Evolutionary conservation across 2,329 filamentous ascomycete genomes (phyloP).

Genomic region (Mariannaea elegans): DNA sequence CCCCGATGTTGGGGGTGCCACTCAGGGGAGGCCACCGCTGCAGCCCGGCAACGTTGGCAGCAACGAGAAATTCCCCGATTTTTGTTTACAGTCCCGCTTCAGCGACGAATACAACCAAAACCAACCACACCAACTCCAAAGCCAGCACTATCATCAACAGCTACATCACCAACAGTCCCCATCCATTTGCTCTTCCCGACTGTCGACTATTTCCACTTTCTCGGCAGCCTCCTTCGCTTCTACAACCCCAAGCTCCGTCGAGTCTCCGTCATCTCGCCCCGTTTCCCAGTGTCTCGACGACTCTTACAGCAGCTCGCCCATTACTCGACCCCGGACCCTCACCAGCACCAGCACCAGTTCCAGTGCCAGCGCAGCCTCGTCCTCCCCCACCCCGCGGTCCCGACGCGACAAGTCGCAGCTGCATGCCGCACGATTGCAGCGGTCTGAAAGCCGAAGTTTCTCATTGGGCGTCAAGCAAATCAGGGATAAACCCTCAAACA

Average conservation of each 20-base stretch:
- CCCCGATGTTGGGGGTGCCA: slow-evolving; percentile 26
- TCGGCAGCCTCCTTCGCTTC: slow-evolving; percentile 21
- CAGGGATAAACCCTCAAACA: slow-evolving; percentile 33
- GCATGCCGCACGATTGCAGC: slow-evolving; percentile 59
- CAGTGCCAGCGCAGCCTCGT: slow-evolving; percentile 29
- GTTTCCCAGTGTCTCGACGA: slow-evolving; percentile 30
- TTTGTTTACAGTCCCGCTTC: slow-evolving; percentile 52
- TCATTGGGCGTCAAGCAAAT: slow-evolving; percentile 32
- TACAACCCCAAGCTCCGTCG: slow-evolving; percentile 35
- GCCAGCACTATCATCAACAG: slow-evolving; percentile 34
- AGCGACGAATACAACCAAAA: slow-evolving; percentile 21
- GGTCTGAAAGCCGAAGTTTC: slow-evolving; percentile 51
- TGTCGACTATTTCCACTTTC: slow-evolving; percentile 39
- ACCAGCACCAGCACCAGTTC: slow-evolving; percentile 31
- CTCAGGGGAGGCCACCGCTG: slow-evolving; percentile 39
- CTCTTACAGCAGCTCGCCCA: slow-evolving; percentile 23
- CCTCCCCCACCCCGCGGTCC: slow-evolving; percentile 47
- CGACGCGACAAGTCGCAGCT: slow-evolving; percentile 58
- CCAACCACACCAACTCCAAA: slow-evolving; percentile 13
- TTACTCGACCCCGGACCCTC: slow-evolving; percentile 32
- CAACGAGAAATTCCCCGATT: slow-evolving; percentile 50
- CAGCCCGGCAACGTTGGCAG: slow-evolving; percentile 50
- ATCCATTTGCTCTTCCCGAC: slow-evolving; percentile 35
- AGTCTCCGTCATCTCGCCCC: slow-evolving; percentile 32
- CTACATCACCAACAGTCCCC: slow-evolving; percentile 39